Base-by-base conservation (phyloP, 495 filamentous ascomycete species). In the Thozetella sp. region DNA sequence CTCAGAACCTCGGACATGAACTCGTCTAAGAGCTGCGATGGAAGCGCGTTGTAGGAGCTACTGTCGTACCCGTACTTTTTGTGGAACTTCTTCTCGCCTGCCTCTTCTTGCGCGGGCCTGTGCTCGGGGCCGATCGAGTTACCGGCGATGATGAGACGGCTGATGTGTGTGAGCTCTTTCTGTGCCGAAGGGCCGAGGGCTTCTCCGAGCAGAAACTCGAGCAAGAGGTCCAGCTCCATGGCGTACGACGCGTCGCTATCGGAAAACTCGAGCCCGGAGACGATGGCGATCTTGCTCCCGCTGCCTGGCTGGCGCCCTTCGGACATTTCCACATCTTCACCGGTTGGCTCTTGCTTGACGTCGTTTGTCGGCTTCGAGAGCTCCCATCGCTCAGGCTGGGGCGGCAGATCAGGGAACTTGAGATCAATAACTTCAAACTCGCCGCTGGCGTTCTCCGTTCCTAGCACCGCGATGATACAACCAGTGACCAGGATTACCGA, bases 1-100 rank as follows among this genome's bases (percentile, higher is more conserved):
- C 94, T 92, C 15, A 98, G 81, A 24, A 99, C 79, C 25, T 86
- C 80, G 1, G 89, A 80, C 9, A 99, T 81, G 76, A 97, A 94
- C 22, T 83, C 77, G 73, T 99, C 95, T 30, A 99, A 80, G 53
- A 88, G 88, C 37, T 86, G 86, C 6, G 92, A 92, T 1, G 95
- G 96, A 0, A 88, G 73, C 12, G 93, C 80, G 71, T 98, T 95
- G 77, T 97, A 98, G 1, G 90, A 73, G 26, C 87, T 85, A 55
- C 90, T 86, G 71, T 98, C 95, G 76, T 98, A 98, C 54, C 96
- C 94, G 75, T 98, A 98, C 62, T 95, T 97, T 69, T 94, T 96
- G 24, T 65, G 65, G 2, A 64, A 40, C 55, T 73, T 77, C 53
- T 78, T 77, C 23, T 74, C 69, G 0, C 56, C 45, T 22, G 55